These are phyloP conservation scores for Neoarthrinium moseri DNA, from an alignment of 2,329 filamentous ascomycete genomes.

Conservation along the genomic window DNA sequence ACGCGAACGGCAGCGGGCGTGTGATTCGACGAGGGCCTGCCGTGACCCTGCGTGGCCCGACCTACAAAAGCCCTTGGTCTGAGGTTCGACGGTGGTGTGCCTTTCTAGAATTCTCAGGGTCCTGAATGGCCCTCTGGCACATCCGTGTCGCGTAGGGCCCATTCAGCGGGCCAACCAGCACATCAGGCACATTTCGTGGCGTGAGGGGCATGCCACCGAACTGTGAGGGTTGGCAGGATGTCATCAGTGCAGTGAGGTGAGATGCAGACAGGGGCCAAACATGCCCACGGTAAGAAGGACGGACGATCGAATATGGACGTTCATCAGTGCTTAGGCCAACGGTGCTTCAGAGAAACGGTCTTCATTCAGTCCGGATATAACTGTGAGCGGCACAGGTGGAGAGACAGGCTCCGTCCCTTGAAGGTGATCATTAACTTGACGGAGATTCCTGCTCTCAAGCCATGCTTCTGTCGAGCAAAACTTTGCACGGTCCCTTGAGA, in stretches of 20 bases:
- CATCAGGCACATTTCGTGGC: slow-evolving; percentile 6
- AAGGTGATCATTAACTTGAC: no score
- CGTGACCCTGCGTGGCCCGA: background rate
- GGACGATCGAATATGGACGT: no score
- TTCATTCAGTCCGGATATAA: no score
- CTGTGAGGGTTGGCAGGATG: no score
- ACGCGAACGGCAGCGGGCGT: slow-evolving; percentile 3
- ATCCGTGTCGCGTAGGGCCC: slow-evolving; percentile 8
- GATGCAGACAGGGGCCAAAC: no score
- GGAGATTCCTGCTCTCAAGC: background rate
- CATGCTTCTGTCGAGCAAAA: background rate
- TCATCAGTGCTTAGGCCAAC: no score
- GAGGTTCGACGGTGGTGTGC: background rate
- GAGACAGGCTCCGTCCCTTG: no score
- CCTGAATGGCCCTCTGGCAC: slow-evolving; percentile 14
- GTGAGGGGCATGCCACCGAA: slow-evolving; percentile 11
- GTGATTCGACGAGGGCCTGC: slow-evolving; percentile 6
- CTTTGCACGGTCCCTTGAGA: background rate
- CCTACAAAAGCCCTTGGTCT: background rate
- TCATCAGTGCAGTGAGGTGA: no score
- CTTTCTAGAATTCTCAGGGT: slow-evolving; percentile 15
- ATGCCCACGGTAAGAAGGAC: no score
- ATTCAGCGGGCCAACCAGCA: slow-evolving; percentile 7
- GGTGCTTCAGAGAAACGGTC: no score
- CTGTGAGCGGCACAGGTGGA: no score